Evolutionary conservation across 1,139 yeast genomes (phyloP), one percentile per base, ranked within the genome.

Genomic region (Diutina rugosa): DNA sequence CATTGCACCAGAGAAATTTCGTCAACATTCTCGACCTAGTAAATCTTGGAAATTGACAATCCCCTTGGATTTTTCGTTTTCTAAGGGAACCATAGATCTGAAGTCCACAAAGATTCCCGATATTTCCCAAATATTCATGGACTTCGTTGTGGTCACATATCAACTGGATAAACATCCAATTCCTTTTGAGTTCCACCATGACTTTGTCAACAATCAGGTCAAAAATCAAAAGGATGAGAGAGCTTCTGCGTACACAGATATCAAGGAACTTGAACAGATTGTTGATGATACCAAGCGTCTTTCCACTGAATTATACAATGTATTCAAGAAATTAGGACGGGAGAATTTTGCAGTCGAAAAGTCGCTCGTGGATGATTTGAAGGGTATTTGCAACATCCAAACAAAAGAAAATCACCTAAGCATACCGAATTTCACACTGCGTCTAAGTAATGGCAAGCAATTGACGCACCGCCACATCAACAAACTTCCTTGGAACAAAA

Each of bases 311-410:
- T 58, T 73, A 8, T 62, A 63, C 47, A 56, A 61, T 2, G 51
- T 72, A 1, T 58, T 63, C 29, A 62, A 63, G 47, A 60, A 58
- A 14, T 58, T 74, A 16, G 72, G 73, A 0, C 44, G 62, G 0
- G 66, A 64, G 1, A 67, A 68, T 56, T 67, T 72, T 58, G 62
- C 61, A 58, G 57, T 75, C 3, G 77, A 73, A 51, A 64, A 61
- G 48, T 61, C 63, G 29, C 62, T 75, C 53, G 61, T 71, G 18
- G 67, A 68, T n/a, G 77, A 73, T 57, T 56, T 75, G 21, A 49
- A 49, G 16, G 53, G 44, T 5, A n/a, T 49, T 4, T 49, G 53
- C 32, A 18, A 12, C 5, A 12, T 49, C 10, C 26, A 30, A 32
- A n/a, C 45, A 6, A 49, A 49, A n/a, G 14, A 8, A 12, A 49